Base-by-base conservation (phyloP, 331 rosid species). In the Acacia concinna region DNA sequence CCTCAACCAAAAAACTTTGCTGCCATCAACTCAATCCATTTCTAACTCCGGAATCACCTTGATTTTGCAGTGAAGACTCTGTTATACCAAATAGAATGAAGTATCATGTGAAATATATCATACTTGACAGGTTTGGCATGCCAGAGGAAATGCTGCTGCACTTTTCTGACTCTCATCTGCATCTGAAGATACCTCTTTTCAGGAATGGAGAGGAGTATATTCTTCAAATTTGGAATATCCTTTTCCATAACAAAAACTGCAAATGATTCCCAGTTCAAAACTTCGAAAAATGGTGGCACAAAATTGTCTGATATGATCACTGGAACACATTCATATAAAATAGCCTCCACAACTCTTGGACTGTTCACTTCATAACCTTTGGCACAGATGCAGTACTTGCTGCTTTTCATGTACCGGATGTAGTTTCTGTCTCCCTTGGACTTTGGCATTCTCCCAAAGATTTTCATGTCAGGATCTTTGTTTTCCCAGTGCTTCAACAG, bases 341-440 rank as follows among this genome's bases (percentile, higher is more conserved):
- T 88, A 49, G 97, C 92, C 78, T 94, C 98, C 57, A 94, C 98
- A 17, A 92, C 97, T 81, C 98, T 60, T 1, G 97, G 97, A 75
- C 98, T 94, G 63, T 94, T 92, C 21, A 94, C 98, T 86, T 94
- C 98, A 20, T 87, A 91, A 4, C 98, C 98, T 86, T 70, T 94
- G 57, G 97, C 97, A 54, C 98, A 94, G 5, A 94, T 91, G 60
- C 98, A 94, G 80, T 91, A 94, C 85, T 91, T 94, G 90, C 97
- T 92, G 87, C 84, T 91, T 91, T 88, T 93, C 97, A 94, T 94
- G 86, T 84, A 83, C 8, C 84, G 85, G 15, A 82, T 78, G 73
- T 91, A 91, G 85, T 87, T 87, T 81, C 70, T 86, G 60, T 87
- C 74, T 15, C 88, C 90, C 83, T 85, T 91, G n/a, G 81, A 41